phyloP scores from a whole-genome alignment of 108 stramenopile species.

The Chaetoceros tenuissimus region DNA sequence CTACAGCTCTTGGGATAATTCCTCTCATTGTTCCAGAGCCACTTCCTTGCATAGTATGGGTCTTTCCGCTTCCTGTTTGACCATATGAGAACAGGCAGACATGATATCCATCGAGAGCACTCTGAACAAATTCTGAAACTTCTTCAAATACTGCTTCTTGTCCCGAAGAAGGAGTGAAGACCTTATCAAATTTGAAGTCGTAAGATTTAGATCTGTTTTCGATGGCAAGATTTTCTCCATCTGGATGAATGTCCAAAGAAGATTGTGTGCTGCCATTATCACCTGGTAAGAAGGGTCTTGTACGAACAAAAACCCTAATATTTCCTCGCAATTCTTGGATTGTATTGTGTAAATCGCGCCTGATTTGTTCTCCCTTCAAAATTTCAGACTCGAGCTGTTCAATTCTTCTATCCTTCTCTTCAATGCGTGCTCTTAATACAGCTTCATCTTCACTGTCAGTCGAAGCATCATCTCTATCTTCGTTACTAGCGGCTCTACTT shows the following conservation, averaged over 20 bases:
- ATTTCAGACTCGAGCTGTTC: conserved; percentile 75
- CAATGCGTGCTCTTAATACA: conserved; percentile 79
- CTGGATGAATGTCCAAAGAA: conserved; percentile 35
- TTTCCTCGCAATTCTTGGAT: conserved; percentile 95
- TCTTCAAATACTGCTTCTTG: conserved; percentile 91
- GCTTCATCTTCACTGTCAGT: conserved; percentile 73
- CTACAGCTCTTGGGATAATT: conserved; percentile 91
- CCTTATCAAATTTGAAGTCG: conserved; percentile 87
- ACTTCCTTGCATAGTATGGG: conserved; percentile 96
- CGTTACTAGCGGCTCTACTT: conserved; percentile 49
- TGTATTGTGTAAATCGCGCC: conserved; percentile 84
- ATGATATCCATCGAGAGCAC: conserved; percentile 93
- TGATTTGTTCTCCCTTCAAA: conserved; percentile 72
- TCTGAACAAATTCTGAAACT: conserved; percentile 96
- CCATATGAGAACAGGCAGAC: conserved; percentile 95
- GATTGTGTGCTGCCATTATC: conserved; percentile 45
- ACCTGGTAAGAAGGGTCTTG: conserved; percentile 84
- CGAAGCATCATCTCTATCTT: conserved; percentile 12
- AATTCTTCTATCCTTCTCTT: conserved; percentile 72
- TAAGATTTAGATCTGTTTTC: conserved; percentile 19
- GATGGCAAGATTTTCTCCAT: conserved; percentile 46
- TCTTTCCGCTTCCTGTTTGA: conserved; percentile 84
- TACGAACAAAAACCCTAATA: conserved; percentile 91
- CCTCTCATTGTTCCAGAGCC: conserved; percentile 84
- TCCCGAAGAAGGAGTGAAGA: conserved; percentile 82